Base-by-base conservation (phyloP, 331 rosid genomes). In the Rhamnella rubrinervis region DNA sequence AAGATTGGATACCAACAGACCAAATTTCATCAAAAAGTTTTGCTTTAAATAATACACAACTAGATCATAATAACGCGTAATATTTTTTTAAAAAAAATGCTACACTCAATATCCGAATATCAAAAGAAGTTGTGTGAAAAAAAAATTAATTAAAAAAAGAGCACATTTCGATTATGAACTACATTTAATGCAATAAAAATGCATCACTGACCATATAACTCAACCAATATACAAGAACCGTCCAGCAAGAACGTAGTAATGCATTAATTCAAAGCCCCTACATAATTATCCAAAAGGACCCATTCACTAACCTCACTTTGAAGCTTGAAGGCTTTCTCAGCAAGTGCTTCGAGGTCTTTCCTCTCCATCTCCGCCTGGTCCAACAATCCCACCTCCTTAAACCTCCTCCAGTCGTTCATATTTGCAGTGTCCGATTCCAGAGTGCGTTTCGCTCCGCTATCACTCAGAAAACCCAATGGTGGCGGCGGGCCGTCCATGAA, bases 341-440 rank as follows among this genome's bases (percentile, higher is more conserved):
- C 2, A 13, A 91, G 81, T 5, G 95, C 98, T 74, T 91, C 86
- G 8, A 71, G 82, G 83, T 93, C 96, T 72, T 83, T 91, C 46
- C 82, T 83, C 71, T 76, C 86, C 97, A 93, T 84, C 1, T 72
- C 85, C 37, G 88, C 85, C 75, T 81, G 92, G 28, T 88, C 95
- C 49, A 93, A 73, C 50, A 93, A 47, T 25, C 98, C 98, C 37
- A 61, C 88, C 67, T 91, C 96, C 75, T 67, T 83, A 63, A 91
- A 93, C 77, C 77, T 79, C 81, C 63, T 74, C 98, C 98, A 93
- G 61, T 91, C 98, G 37, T 87, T 88, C 59, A 74, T 71, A 52
- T 82, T 67, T 38, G 78, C 95, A 14, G 76, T 40, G 13, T 63
- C 92, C 16, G 72, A 63, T 16, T 75, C 89, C 64, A 38, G 59